Percentiles rank a stretch among this genome's conserved stretches.
phyloP scores from a whole-genome alignment of 2,329 filamentous ascomycete genomes.

The Colletotrichum higginsianum region DNA sequence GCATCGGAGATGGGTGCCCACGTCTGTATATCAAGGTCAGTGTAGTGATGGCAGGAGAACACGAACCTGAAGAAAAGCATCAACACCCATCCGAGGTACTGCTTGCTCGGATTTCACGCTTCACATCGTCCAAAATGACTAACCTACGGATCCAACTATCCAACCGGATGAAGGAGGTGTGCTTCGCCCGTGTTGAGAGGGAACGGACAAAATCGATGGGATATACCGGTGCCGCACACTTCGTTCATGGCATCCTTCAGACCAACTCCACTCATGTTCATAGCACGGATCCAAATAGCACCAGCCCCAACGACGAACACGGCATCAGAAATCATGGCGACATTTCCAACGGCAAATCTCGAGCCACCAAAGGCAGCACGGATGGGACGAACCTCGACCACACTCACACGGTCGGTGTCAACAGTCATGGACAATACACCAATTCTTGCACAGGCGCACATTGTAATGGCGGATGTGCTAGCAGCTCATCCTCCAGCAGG shows the following conservation, averaged over 20 bases:
- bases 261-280: neutral
- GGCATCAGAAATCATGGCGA: neutral
- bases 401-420: neutral
- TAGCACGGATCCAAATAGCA: neutral
- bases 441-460: neutral
- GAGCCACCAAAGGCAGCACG: neutral
- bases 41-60: neutral
- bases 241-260: neutral
- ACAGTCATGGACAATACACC: neutral
- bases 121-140: neutral
- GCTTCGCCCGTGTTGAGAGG: neutral
- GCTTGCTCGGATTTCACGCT: accelerated
- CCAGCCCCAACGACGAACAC: neutral
- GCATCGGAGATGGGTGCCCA: neutral
- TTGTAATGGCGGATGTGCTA: neutral
- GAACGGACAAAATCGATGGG: too few species aligned
- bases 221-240: neutral
- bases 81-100: neutral
- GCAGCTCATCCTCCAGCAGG: neutral
- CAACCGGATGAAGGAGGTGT: neutral
- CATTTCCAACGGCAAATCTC: too few species aligned
- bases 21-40: neutral
- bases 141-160: too few species aligned
- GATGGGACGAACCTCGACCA: neutral
- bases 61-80: too few species aligned